Evolutionary conservation across 2,329 filamentous ascomycete species (phyloP).

Genomic region (Fusarium sp.): DNA sequence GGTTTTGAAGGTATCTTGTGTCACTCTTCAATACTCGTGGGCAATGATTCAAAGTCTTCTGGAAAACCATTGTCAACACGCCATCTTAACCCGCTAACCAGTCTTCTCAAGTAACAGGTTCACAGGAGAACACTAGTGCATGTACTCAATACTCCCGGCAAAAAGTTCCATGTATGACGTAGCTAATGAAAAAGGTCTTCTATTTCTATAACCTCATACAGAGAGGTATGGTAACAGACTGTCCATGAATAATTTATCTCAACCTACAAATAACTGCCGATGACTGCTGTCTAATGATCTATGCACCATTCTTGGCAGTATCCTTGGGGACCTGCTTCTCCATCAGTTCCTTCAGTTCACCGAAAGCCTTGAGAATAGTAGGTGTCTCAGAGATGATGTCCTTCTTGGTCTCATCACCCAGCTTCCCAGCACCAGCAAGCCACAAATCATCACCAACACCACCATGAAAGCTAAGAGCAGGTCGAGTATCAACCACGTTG

Average conservation of each 20-base stretch:
- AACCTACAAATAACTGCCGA: background rate
- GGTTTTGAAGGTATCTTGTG: too few relatives aligned
- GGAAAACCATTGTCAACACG: too few relatives aligned
- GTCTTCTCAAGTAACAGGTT: too few relatives aligned
- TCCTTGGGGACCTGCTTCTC: background rate
- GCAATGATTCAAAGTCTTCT: too few relatives aligned
- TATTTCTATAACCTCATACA: background rate
- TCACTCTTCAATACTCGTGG: too few relatives aligned
- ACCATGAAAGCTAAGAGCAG: slow-evolving; percentile 20
- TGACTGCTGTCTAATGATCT: accelerated
- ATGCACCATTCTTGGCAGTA: background rate
- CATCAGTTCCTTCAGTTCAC: slow-evolving; percentile 19
- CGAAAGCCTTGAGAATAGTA: slow-evolving; percentile 19
- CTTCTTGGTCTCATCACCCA: slow-evolving; percentile 31
- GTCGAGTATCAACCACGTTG: slow-evolving; percentile 14
- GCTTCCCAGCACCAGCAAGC: slow-evolving; percentile 12
- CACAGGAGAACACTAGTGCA: too few relatives aligned
- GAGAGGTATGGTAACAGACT: background rate
- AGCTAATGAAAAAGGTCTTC: too few relatives aligned
- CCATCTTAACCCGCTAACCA: too few relatives aligned
- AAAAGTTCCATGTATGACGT: too few relatives aligned
- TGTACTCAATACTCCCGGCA: too few relatives aligned
- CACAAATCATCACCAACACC: slow-evolving; percentile 16
- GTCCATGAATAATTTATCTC: background rate
- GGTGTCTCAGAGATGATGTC: slow-evolving; percentile 16